These are phyloP conservation scores for Diplodia mutila DNA, from an alignment of 2,329 filamentous ascomycete species.

Conservation along the genomic window DNA sequence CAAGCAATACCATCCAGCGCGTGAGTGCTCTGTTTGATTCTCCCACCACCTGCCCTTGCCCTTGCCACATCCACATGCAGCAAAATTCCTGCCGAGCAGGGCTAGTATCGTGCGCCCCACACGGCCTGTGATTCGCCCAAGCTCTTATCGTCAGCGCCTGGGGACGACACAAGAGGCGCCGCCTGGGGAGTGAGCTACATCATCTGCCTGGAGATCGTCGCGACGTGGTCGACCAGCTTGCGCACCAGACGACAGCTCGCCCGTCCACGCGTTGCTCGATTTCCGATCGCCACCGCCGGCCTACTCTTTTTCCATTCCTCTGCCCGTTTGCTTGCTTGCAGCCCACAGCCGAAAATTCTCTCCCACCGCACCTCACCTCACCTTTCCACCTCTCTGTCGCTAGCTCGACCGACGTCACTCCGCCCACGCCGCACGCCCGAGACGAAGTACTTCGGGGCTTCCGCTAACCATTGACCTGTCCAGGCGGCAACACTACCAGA, in stretches of 20 bases:
- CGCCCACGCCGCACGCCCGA: not conserved
- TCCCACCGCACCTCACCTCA: slow-evolving; percentile 2
- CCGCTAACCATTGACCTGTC: slow-evolving; percentile 3
- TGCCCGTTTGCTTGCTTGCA: slow-evolving; percentile 1
- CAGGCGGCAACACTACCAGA: slow-evolving; percentile 21
- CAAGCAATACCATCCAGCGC: not conserved
- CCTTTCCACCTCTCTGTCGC: not conserved
- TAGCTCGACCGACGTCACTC: slow-evolving; percentile 11
- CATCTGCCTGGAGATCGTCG: slow-evolving; percentile 23
- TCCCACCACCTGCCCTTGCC: slow-evolving; percentile 3
- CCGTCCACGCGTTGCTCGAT: not conserved
- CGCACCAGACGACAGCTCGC: slow-evolving; percentile 22
- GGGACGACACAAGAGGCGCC: slow-evolving; percentile 16
- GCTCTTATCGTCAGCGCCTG: slow-evolving; percentile 26
- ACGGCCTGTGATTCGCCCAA: slow-evolving; percentile 25
- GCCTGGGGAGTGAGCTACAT: slow-evolving; percentile 14
- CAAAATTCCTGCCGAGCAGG: slow-evolving; percentile 24
- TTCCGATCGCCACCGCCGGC: slow-evolving; percentile 12
- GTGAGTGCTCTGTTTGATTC: slow-evolving; percentile 7
- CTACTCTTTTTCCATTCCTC: slow-evolving; percentile 11
- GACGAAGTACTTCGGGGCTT: not conserved
- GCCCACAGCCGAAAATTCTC: slow-evolving; percentile 9
- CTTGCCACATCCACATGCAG: slow-evolving; percentile 14
- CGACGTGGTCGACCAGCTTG: slow-evolving; percentile 18
- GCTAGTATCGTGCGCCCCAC: slow-evolving; percentile 19